Conservation (phyloP, 176 grass and related monocot species). For the Avena atlantica region DNA sequence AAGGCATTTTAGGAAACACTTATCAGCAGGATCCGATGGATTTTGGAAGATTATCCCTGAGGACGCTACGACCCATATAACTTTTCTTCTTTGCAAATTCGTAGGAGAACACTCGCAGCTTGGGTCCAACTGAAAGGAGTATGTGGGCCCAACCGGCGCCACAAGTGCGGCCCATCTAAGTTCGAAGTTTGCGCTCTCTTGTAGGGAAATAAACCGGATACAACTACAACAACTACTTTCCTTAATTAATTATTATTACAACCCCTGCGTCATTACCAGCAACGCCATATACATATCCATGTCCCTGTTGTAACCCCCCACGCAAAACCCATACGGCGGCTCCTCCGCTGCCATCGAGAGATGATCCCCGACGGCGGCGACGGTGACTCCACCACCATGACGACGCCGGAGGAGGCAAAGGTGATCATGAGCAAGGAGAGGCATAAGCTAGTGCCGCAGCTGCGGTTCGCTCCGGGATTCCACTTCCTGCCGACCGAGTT, state of each 20-base stretch:
- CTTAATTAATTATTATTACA: background rate
- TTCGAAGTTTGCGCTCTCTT: background rate
- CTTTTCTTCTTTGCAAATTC: too few species aligned
- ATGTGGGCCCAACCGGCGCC: background rate
- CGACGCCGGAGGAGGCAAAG: background rate
- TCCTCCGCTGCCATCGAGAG: background rate
- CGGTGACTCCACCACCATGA: background rate
- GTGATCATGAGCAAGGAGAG: background rate
- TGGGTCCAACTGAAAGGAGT: background rate
- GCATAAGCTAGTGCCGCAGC: conserved; percentile 35
- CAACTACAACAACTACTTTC: background rate
- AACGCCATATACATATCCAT: background rate
- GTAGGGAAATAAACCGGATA: background rate
- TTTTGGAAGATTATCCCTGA: too few species aligned
- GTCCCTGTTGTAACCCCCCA: background rate
- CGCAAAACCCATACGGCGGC: background rate
- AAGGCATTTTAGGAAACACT: too few species aligned
- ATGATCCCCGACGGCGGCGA: background rate
- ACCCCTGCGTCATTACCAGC: background rate
- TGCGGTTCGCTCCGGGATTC: conserved; percentile 19
- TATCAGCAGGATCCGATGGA: too few species aligned
- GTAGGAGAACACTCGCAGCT: background rate
- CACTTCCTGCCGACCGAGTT: conserved; percentile 26
- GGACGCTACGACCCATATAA: too few species aligned
- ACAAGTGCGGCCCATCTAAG: background rate